Percentiles rank a stretch among this genome's conserved stretches.
phyloP scores from a whole-genome alignment of 2,329 filamentous ascomycete species.

The Fulvia fulva region DNA sequence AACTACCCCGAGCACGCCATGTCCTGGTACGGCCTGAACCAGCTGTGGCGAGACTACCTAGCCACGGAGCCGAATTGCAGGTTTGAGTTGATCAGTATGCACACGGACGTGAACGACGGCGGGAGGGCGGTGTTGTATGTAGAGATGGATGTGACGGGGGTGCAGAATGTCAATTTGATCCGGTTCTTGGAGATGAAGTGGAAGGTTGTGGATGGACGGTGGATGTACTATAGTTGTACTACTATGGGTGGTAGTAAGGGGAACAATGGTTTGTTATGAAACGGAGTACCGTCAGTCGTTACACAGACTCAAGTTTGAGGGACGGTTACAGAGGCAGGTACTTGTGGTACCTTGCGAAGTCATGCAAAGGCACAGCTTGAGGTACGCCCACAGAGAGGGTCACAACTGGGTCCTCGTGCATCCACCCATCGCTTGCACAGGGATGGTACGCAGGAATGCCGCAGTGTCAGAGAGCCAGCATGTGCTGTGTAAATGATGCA shows the following conservation, averaged over 20 bases:
- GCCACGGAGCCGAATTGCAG: not conserved
- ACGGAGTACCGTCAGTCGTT: too few relatives aligned
- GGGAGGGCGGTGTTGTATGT: not conserved
- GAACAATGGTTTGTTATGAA: not conserved
- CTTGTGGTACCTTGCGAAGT: too few relatives aligned
- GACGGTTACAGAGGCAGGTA: too few relatives aligned
- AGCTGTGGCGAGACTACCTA: not conserved
- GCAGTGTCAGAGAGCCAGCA: too few relatives aligned
- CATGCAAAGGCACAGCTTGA: too few relatives aligned
- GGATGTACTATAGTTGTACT: slow-evolving; percentile 1
- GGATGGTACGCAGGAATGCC: too few relatives aligned
- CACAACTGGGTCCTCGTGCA: too few relatives aligned
- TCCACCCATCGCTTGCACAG: too few relatives aligned
- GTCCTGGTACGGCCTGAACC: slow-evolving; percentile 2
- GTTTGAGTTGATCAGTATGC: slow-evolving; percentile 2
- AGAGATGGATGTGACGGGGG: not conserved
- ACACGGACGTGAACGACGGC: not conserved
- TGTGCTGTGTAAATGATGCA: too few relatives aligned
- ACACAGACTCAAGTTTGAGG: too few relatives aligned
- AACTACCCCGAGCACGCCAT: slow-evolving; percentile 2
- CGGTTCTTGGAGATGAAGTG: slow-evolving; percentile 2
- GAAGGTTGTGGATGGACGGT: not conserved
- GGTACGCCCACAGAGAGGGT: too few relatives aligned
- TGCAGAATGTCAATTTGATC: slow-evolving; percentile 1
- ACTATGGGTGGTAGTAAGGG: not conserved